Evolutionary conservation across 2,329 filamentous ascomycete species (phyloP).

Genomic region (Cordyceps cicadae): DNA sequence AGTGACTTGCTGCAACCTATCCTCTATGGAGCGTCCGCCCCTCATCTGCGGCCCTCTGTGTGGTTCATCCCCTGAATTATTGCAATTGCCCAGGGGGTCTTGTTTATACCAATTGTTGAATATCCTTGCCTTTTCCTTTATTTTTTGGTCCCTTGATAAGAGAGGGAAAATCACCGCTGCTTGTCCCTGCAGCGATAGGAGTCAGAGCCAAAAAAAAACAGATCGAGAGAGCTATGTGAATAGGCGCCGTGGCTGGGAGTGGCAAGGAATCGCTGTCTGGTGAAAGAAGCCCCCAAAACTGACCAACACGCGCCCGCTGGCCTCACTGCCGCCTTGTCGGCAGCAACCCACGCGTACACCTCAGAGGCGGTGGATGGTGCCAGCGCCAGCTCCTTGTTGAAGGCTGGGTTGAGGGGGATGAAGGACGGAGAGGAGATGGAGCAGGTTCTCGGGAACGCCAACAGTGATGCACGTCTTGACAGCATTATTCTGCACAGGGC

Average conservation of each 20-base stretch:
- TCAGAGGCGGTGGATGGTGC: neutral
- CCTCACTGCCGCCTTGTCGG: neutral
- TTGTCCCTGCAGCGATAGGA: neutral
- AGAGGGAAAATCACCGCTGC: too few relatives aligned
- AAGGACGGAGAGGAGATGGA: conserved; percentile 17
- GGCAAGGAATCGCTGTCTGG: too few relatives aligned
- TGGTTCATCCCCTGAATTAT: neutral
- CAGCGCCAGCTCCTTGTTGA: too few relatives aligned
- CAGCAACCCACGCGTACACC: neutral
- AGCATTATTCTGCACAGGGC: too few relatives aligned
- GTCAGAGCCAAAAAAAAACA: neutral
- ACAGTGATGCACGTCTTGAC: too few relatives aligned
- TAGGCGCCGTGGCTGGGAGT: neutral
- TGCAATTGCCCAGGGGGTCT: neutral
- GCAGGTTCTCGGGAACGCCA: neutral
- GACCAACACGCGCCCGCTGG: neutral
- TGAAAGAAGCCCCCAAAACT: neutral
- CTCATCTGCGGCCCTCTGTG: neutral
- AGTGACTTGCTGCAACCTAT: neutral
- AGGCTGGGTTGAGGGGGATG: too few relatives aligned
- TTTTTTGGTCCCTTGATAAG: too few relatives aligned
- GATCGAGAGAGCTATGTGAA: neutral
- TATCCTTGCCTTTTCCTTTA: too few relatives aligned
- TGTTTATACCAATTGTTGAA: neutral
- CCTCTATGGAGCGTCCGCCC: neutral